Conservation (phyloP, 2,329 filamentous ascomycete genomes). For the Diaporthe citrichinensis region DNA sequence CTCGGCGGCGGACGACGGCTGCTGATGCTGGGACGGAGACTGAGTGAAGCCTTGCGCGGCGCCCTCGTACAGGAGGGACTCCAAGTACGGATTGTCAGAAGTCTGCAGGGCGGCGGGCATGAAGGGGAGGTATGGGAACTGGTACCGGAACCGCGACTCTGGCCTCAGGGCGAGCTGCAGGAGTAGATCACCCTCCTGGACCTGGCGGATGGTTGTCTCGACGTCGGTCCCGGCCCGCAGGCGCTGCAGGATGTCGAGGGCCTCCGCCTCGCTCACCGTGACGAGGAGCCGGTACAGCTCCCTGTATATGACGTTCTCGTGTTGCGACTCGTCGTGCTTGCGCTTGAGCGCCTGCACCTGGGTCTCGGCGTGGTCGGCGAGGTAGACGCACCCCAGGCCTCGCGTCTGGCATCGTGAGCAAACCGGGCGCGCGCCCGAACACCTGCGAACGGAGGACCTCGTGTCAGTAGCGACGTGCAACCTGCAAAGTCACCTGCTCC, state of each 20-base stretch:
- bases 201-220: neutral
- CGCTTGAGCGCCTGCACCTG: slow-evolving; percentile 22
- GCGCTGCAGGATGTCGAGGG: slow-evolving; percentile 16
- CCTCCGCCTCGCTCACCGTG: neutral
- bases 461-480: neutral
- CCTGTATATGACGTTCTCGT: neutral
- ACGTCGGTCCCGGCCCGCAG: slow-evolving; percentile 4
- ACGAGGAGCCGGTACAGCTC: slow-evolving; percentile 21
- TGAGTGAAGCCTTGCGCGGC: neutral
- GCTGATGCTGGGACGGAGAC: neutral
- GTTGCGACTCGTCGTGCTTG: slow-evolving; percentile 16
- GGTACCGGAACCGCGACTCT: neutral
- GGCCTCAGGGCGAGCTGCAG: slow-evolving; percentile 15
- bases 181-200: slow-evolving; percentile 17
- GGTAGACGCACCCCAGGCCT: neutral
- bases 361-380: slow-evolving; percentile 5
- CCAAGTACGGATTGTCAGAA: slow-evolving; percentile 25
- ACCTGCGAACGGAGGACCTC: neutral
- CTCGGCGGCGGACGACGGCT: neutral
- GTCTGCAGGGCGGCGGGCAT: slow-evolving; percentile 13
- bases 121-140: slow-evolving; percentile 20
- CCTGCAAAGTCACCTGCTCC: too few relatives aligned
- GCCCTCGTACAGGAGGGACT: neutral
- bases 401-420: neutral
- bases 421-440: neutral